phyloP scores from a whole-genome alignment of 2,329 filamentous ascomycete species.

The Chrysoporthe austroafricana region DNA sequence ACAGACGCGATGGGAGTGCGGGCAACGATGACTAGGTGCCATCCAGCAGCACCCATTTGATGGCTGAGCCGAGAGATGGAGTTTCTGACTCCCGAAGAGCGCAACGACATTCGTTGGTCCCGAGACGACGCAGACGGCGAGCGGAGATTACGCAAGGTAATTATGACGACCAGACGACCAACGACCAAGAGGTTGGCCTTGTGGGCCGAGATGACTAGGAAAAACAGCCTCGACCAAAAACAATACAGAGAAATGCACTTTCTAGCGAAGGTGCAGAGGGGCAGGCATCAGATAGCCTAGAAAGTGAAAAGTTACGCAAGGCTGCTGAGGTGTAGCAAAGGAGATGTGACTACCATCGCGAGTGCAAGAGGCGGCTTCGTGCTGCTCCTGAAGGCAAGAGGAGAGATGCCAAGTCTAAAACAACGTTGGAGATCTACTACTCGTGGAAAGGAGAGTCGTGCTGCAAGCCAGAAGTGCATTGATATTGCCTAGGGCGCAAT shows the following conservation, averaged over 20 bases:
- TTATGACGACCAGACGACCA: background rate
- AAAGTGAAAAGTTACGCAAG: background rate
- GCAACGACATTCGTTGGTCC: background rate
- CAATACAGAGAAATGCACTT: background rate
- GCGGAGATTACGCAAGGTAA: background rate
- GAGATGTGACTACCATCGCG: background rate
- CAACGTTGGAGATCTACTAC: background rate
- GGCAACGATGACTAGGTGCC: conserved; percentile 47
- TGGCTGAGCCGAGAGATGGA: conserved; percentile 19
- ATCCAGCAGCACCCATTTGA: conserved; percentile 23
- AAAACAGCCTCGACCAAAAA: background rate
- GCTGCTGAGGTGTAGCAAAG: background rate
- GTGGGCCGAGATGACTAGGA: background rate
- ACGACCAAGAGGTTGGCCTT: background rate
- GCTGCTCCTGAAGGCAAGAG: background rate
- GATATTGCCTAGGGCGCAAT: background rate
- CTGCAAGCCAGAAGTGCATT: background rate
- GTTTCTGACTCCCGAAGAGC: background rate
- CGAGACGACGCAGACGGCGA: background rate
- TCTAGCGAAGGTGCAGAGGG: background rate
- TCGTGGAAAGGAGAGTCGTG: background rate
- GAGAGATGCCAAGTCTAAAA: background rate
- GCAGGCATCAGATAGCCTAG: background rate
- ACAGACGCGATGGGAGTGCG: conserved; percentile 60
- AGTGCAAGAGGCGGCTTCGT: background rate